Percentiles rank a stretch among this genome's conserved stretches.
phyloP scores from a whole-genome alignment of 73 alveolate genomes.

The Symbiodinium pilosum region DNA sequence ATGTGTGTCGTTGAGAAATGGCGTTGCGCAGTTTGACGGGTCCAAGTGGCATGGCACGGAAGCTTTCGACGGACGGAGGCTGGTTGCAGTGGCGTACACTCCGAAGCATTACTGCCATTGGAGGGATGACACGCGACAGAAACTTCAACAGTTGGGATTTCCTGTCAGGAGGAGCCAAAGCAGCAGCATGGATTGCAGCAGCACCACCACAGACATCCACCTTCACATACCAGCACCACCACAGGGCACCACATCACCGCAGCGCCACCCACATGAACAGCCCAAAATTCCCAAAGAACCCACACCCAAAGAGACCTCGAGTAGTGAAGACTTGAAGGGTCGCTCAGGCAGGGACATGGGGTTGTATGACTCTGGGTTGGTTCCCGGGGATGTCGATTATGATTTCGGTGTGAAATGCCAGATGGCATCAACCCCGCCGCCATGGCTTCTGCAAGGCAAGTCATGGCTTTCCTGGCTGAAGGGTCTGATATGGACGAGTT shows the following conservation, averaged over 20 bases:
- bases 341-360: too few relatives aligned
- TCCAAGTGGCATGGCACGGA: neutral
- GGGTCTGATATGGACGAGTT: too few relatives aligned
- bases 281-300: neutral
- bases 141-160: neutral
- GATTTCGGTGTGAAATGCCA: neutral
- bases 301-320: neutral
- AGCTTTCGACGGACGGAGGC: neutral
- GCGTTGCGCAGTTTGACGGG: neutral
- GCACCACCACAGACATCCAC: too few relatives aligned
- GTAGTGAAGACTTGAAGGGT: neutral
- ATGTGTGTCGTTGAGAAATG: neutral
- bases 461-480: too few relatives aligned
- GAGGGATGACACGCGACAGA: neutral
- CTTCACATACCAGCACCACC: too few relatives aligned
- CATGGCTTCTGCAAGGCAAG: neutral
- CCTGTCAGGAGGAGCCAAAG: too few relatives aligned
- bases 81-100: neutral
- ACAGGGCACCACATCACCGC: too few relatives aligned
- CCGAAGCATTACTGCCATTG: neutral
- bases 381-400: neutral
- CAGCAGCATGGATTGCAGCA: too few relatives aligned
- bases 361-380: too few relatives aligned
- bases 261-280: neutral
- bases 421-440: neutral